Conservation (phyloP, 768 basidiomycete genomes). For the Pulveroboletus sp. region DNA sequence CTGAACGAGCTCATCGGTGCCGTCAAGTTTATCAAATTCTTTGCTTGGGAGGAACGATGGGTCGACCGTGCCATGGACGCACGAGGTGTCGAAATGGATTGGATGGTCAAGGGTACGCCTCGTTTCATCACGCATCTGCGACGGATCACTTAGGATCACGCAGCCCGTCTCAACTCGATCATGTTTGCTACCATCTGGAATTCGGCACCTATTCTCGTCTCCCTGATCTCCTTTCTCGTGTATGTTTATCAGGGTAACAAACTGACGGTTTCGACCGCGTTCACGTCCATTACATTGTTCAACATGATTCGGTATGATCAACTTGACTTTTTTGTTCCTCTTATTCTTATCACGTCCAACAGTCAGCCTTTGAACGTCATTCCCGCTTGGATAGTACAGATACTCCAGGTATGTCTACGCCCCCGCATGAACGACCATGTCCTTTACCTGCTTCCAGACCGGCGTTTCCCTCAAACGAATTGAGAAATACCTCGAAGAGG, state of each 20-base stretch:
- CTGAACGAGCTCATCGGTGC: constrained; percentile 45
- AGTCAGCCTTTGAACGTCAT: constrained; percentile 76
- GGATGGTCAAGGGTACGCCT: constrained; percentile 67
- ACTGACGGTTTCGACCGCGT: constrained; percentile 77
- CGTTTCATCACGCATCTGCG: not conserved
- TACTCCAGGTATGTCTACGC: constrained; percentile 48
- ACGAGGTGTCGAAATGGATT: constrained; percentile 66
- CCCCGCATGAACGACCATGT: not conserved
- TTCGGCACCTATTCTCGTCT: constrained; percentile 74
- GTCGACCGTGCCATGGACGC: constrained; percentile 42
- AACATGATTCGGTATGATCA: constrained; percentile 66
- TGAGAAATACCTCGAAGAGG: constrained; percentile 56
- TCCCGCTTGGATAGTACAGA: constrained; percentile 74
- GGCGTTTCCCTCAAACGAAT: constrained; percentile 61
- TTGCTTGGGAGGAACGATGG: constrained; percentile 45
- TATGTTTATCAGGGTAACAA: constrained; percentile 72
- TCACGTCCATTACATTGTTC: constrained; percentile 87
- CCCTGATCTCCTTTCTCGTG: constrained; percentile 73
- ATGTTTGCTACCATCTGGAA: constrained; percentile 73
- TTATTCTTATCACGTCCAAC: not conserved
- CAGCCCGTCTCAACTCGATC: constrained; percentile 70
- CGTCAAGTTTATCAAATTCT: constrained; percentile 44
- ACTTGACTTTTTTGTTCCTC: not conserved
- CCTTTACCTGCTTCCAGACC: constrained; percentile 31
- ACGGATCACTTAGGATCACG: not conserved